These are phyloP conservation scores for Candida frijolesensis DNA, from an alignment of 1,139 yeast species.

Conservation along the genomic window DNA sequence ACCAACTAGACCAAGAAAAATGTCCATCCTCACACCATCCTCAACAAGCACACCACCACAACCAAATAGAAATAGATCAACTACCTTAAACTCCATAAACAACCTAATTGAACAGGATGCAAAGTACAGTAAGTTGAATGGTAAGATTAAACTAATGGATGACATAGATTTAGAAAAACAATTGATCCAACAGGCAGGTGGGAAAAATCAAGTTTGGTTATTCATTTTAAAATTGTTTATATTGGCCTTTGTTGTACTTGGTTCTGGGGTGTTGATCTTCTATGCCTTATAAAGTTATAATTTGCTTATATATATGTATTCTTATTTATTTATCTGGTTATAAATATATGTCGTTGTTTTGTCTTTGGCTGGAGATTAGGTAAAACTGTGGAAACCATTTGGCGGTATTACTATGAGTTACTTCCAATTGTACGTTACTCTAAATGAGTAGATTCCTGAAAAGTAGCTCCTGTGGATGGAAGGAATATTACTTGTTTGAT, in stretches of 20 bases:
- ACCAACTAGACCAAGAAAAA: constrained; percentile 2
- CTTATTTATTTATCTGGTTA: constrained; percentile 2
- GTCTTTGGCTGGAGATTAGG: not conserved
- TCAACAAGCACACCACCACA: not conserved
- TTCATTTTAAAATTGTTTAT: constrained; percentile 35
- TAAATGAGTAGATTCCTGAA: no score
- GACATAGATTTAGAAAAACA: constrained; percentile 42
- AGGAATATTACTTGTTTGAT: no score
- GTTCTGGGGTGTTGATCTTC: constrained; percentile 40
- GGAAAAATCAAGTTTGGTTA: constrained; percentile 35
- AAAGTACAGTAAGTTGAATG: constrained; percentile 7
- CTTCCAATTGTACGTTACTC: no score
- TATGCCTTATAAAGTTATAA: constrained; percentile 28
- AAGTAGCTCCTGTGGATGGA: no score
- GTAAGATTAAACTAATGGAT: constrained; percentile 20
- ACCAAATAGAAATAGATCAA: constrained; percentile 5
- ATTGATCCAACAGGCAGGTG: constrained; percentile 42
- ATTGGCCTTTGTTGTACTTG: constrained; percentile 33
- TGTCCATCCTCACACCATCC: not conserved
- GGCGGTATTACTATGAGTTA: not conserved
- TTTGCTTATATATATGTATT: constrained; percentile 1
- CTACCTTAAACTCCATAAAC: constrained; percentile 12
- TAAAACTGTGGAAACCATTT: no score
- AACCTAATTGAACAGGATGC: constrained; percentile 18
- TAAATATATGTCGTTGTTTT: not conserved